phyloP scores from a whole-genome alignment of 768 basidiomycete species.

The Lactarius evosmus region DNA sequence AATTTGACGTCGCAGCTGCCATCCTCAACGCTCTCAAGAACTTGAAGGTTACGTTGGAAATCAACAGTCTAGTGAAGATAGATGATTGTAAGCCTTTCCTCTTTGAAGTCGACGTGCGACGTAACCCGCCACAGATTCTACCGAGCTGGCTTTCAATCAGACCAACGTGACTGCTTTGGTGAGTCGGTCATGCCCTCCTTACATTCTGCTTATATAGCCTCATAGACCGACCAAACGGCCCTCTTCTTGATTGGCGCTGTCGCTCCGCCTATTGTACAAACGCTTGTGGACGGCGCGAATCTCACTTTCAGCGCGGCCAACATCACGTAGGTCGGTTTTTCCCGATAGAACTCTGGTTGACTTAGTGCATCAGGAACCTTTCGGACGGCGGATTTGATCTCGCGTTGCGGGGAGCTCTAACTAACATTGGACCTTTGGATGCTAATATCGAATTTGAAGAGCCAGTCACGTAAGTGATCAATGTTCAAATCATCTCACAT shows the following conservation, averaged over 20 bases:
- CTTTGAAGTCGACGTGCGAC: conserved; percentile 1
- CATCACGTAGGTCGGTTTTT: conserved; percentile 44
- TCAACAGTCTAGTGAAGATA: conserved; percentile 53
- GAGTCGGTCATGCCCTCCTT: conserved; percentile 27
- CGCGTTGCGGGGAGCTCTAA: conserved; percentile 55
- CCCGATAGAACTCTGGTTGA: not conserved
- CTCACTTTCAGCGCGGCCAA: conserved; percentile 56
- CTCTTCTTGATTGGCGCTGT: conserved; percentile 71
- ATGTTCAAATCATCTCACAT: conserved; percentile 1
- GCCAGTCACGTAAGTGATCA: conserved; percentile 51
- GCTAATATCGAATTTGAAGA: conserved; percentile 63
- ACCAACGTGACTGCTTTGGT: conserved; percentile 53
- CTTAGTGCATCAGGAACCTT: conserved; percentile 30
- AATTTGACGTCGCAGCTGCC: conserved; percentile 58
- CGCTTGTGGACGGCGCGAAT: conserved; percentile 54
- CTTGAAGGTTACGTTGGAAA: conserved; percentile 54
- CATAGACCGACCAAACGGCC: conserved; percentile 57
- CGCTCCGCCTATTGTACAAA: conserved; percentile 61
- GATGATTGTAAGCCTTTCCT: conserved; percentile 55
- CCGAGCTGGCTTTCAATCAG: conserved; percentile 57
- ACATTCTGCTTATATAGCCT: conserved; percentile 8
- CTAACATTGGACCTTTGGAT: conserved; percentile 64
- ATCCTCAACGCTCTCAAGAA: conserved; percentile 61
- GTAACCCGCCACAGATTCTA: conserved; percentile 41
- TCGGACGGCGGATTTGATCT: conserved; percentile 62